Base-by-base conservation (phyloP, 2,329 filamentous ascomycete species). In the Penicillium sp. region DNA sequence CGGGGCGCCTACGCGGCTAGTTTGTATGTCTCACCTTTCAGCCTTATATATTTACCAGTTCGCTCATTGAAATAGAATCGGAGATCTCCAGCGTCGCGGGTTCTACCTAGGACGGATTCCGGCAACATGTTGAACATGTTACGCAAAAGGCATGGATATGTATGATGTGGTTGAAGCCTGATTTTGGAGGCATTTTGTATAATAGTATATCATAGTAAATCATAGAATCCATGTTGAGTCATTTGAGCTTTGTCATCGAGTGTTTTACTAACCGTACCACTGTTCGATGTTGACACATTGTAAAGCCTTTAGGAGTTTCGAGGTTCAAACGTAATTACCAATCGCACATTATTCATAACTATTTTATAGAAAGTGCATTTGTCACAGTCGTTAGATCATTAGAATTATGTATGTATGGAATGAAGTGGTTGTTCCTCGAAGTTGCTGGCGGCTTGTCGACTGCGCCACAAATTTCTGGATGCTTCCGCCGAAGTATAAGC, bases 391-490 rank as follows among this genome's bases (percentile, higher is more conserved):
- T 41, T 41, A 8, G 40, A 25, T 16, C 2, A 16, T 13, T 29
- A 7, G 8, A 50, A 29, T 21, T 13, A 6, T 3, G 31, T 33
- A 33, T 15, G 23, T 21, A 44, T 52, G 11, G 50, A 52, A 52
- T 27, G n/a, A 4, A 6, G 29, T 55, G 25, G 58, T 50, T 34
- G 58, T 25, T 21, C 25, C 43, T 44, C 16, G 57, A 58, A n/a
- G 39, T 50, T 59, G 46, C 50, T 58, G 56, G 64, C 60, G 55
- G 40, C 39, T 55, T 41, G 53, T 54, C 34, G 62, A 65, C 52
- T 6, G 33, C 34, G 33, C 65, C 44, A 57, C 43, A 16, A 41
- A 52, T 21, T 65, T 67, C 65, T 58, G 40, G 65, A 61, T 23
- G 49, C 19, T 64, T 65, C 64, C 39, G 54, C 36, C 10, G 54